Conservation (phyloP, 2,329 filamentous ascomycete genomes). For the Xylariaceae sp. region DNA sequence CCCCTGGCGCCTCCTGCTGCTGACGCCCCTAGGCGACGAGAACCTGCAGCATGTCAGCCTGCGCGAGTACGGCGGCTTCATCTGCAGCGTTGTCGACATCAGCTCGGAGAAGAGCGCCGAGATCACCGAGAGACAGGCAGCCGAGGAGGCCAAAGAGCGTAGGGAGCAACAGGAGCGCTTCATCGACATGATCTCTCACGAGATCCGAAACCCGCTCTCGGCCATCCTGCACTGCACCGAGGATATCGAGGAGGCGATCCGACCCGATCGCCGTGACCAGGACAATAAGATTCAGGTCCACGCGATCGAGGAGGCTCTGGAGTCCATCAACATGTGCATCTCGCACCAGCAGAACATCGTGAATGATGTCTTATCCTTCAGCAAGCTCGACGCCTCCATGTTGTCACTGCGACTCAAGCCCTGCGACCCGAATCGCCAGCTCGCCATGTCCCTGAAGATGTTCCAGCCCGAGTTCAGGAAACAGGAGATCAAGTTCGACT, state of each 20-base stretch:
- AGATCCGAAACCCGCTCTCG: slow-evolving; percentile 66
- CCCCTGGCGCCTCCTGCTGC: background rate
- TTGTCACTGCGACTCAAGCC: slow-evolving; percentile 61
- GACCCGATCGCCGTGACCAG: too few relatives aligned
- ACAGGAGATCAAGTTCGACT: slow-evolving; percentile 59
- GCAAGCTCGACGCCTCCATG: slow-evolving; percentile 62
- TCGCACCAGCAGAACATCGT: slow-evolving; percentile 68
- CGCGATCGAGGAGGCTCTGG: slow-evolving; percentile 66
- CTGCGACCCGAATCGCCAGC: slow-evolving; percentile 55
- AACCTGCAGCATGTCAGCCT: background rate
- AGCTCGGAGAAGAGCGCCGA: background rate
- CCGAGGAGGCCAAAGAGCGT: slow-evolving; percentile 48
- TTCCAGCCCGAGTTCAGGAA: slow-evolving; percentile 66
- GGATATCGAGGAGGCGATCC: slow-evolving; percentile 54
- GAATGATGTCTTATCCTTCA: slow-evolving; percentile 57
- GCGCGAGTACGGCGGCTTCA: background rate
- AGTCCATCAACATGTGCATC: slow-evolving; percentile 69
- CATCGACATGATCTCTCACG: slow-evolving; percentile 68
- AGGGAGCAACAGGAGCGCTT: slow-evolving; percentile 71
- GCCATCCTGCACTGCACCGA: slow-evolving; percentile 59
- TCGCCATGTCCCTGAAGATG: slow-evolving; percentile 66
- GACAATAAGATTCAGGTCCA: slow-evolving; percentile 45
- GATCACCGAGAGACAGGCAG: slow-evolving; percentile 26
- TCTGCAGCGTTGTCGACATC: background rate
- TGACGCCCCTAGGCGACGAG: background rate